Conservation (phyloP, 345 rosid genomes). For the Iberis pinnata region DNA sequence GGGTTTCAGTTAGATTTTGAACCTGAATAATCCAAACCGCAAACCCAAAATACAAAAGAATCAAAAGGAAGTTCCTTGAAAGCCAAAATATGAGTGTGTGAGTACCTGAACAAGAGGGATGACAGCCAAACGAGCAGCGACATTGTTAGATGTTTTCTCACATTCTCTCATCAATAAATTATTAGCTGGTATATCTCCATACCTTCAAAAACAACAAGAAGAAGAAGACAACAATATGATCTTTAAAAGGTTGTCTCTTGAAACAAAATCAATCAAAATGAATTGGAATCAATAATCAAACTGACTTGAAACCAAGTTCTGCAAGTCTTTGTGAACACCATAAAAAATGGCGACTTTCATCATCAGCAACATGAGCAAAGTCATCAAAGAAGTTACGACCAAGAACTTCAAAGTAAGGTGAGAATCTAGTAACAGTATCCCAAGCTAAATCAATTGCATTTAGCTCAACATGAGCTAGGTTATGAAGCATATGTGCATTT, state of each 20-base stretch:
- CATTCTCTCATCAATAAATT: constrained; percentile 85
- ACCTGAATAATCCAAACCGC: too few relatives aligned
- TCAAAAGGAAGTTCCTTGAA: too few relatives aligned
- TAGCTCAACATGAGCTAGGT: constrained; percentile 88
- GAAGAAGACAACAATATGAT: background rate
- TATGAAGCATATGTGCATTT: constrained; percentile 91
- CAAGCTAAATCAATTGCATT: constrained; percentile 97
- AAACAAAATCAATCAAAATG: background rate
- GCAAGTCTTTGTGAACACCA: constrained; percentile 91
- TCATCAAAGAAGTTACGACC: constrained; percentile 79
- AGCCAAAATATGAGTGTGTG: background rate
- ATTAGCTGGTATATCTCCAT: constrained; percentile 96
- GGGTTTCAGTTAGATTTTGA: too few relatives aligned
- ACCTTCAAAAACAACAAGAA: constrained; percentile 33
- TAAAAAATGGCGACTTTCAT: constrained; percentile 88
- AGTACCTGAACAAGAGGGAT: constrained; percentile 26
- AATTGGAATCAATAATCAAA: background rate
- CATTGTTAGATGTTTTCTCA: constrained; percentile 64
- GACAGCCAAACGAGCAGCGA: constrained; percentile 78
- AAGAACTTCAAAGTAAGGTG: constrained; percentile 50
- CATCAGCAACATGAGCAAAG: constrained; percentile 93
- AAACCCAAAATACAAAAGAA: too few relatives aligned
- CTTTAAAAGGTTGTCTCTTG: background rate
- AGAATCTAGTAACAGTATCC: constrained; percentile 90
- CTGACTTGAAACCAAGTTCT: constrained; percentile 86